Percentiles rank a stretch among this genome's conserved stretches.
phyloP scores from a whole-genome alignment of 202 grass and related monocot species.

The Panicum virgatum region DNA sequence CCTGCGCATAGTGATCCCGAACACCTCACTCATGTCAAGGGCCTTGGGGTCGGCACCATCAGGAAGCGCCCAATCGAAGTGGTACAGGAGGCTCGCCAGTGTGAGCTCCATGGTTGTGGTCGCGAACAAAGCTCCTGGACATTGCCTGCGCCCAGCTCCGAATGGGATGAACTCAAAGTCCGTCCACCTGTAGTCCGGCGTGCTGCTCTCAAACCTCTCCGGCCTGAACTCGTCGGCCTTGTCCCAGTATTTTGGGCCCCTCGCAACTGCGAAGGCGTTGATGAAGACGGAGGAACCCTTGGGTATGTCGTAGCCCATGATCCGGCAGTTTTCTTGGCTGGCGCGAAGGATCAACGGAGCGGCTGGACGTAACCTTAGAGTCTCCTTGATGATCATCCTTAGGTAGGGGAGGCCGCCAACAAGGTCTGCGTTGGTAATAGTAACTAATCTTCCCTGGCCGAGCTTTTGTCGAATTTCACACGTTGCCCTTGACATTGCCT shows the following conservation, averaged over 20 bases:
- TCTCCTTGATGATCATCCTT: conserved; percentile 33
- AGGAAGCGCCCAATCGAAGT: conserved; percentile 29
- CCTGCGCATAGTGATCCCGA: conserved; percentile 1
- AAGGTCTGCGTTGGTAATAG: neutral
- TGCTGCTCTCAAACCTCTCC: conserved; percentile 23
- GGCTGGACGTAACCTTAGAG: conserved; percentile 19
- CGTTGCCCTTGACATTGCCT: conserved; percentile 7
- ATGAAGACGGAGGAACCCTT: neutral
- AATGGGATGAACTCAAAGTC: conserved; percentile 40
- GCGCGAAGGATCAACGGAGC: conserved; percentile 5
- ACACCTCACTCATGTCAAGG: conserved; percentile 37
- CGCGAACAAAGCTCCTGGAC: conserved; percentile 19
- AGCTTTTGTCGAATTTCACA: neutral
- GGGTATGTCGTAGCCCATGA: conserved; percentile 29
- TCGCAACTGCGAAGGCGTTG: neutral
- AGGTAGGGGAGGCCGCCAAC: conserved; percentile 5
- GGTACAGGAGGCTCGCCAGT: conserved; percentile 25
- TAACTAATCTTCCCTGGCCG: neutral
- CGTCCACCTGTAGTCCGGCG: conserved; percentile 12
- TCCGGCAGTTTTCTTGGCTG: neutral
- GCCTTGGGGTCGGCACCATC: neutral
- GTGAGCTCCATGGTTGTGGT: neutral
- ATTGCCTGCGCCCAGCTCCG: conserved; percentile 36
- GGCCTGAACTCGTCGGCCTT: conserved; percentile 25
- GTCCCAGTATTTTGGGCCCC: conserved; percentile 9